A percentile compares a stretch with the other conserved stretches of the same genome.
Conservation (phyloP, 352 stramenopile species). For the Globisporangium ultimum region DNA sequence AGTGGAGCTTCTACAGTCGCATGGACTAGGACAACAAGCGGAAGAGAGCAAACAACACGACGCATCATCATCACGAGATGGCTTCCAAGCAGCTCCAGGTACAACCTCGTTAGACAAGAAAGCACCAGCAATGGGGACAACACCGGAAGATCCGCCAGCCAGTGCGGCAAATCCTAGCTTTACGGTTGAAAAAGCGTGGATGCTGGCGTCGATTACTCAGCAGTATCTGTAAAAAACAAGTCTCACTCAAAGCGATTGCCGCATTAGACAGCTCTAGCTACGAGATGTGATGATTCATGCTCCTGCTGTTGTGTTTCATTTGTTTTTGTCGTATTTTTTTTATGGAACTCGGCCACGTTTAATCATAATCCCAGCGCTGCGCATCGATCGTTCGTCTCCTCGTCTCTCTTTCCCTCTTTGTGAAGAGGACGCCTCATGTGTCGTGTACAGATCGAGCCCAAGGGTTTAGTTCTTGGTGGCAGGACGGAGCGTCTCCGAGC, state of each 20-base stretch:
- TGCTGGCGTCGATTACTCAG: conserved; percentile 32
- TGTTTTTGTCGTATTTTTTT: not conserved
- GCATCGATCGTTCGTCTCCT: not conserved
- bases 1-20: conserved; percentile 10
- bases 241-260: not conserved
- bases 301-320: not conserved
- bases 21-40: conserved; percentile 2
- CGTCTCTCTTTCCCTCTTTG: not conserved
- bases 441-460: not conserved
- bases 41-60: not conserved
- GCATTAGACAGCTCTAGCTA: not conserved
- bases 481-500: conserved; percentile 49
- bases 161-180: conserved; percentile 5
- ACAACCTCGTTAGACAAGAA: not conserved
- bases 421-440: not conserved
- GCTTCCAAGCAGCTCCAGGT: too few species aligned
- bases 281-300: not conserved
- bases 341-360: too few species aligned
- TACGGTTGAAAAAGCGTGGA: conserved; percentile 31
- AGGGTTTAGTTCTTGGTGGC: conserved; percentile 56
- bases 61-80: not conserved
- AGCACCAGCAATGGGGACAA: not conserved
- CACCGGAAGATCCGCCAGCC: not conserved
- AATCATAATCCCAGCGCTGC: too few species aligned
- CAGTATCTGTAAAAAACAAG: conserved; percentile 23